Percentiles rank a stretch among this genome's conserved stretches.
Conservation (phyloP, 202 grass and related monocot species). For the Cymbopogon flexuosus region DNA sequence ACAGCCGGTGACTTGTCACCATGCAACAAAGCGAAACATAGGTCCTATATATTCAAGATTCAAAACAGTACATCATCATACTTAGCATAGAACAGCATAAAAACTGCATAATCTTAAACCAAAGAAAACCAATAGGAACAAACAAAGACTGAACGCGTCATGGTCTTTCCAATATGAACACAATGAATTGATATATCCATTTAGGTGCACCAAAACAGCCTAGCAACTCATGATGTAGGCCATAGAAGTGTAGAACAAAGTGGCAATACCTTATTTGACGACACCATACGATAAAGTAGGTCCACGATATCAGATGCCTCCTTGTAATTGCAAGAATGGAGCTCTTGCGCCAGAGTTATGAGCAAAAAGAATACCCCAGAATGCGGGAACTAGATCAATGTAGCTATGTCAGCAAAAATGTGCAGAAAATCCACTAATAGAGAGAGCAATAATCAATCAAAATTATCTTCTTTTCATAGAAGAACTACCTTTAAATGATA, state of each 20-base stretch:
- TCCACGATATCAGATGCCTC: slow-evolving; percentile 59
- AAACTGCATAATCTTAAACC: not conserved
- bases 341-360: slow-evolving; percentile 56
- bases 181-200: not conserved
- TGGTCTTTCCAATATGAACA: not conserved
- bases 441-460: not conserved
- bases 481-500: not conserved
- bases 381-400: slow-evolving; percentile 65
- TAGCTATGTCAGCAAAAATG: slow-evolving; percentile 33
- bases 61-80: slow-evolving; percentile 1
- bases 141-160: not conserved
- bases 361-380: slow-evolving; percentile 76
- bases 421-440: slow-evolving; percentile 18
- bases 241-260: slow-evolving; percentile 20
- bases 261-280: slow-evolving; percentile 59
- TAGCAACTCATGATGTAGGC: not conserved
- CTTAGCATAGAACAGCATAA: not conserved
- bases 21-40: slow-evolving; percentile 68
- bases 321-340: slow-evolving; percentile 63
- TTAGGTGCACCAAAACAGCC: not conserved
- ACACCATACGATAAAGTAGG: slow-evolving; percentile 64
- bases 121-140: not conserved
- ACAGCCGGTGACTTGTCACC: slow-evolving; percentile 40
- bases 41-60: slow-evolving; percentile 40
- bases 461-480: not conserved